phyloP scores from a whole-genome alignment of 1,284 basidiomycete species.

The Filobasidium uniguttulatum region DNA sequence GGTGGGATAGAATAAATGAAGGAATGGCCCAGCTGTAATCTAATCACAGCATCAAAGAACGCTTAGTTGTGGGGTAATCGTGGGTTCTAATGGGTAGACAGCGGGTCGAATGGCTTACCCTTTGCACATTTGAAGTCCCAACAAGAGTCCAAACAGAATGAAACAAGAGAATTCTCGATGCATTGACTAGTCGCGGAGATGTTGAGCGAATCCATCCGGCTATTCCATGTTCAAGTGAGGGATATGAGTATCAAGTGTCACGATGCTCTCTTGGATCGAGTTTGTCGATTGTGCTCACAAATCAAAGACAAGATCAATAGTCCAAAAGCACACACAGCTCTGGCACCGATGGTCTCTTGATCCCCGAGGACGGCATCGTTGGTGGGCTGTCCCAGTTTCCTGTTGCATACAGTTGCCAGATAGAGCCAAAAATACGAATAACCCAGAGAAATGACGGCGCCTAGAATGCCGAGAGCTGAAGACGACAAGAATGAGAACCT shows the following conservation, averaged over 20 bases:
- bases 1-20: constrained; percentile 29
- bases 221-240: no score
- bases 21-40: constrained; percentile 18
- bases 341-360: constrained; percentile 20
- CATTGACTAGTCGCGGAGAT: constrained; percentile 25
- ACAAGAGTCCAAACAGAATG: constrained; percentile 34
- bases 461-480: constrained; percentile 25
- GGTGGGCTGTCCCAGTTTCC: constrained; percentile 11
- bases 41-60: constrained; percentile 2
- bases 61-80: no score
- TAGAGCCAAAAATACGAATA: constrained; percentile 20
- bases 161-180: constrained; percentile 31
- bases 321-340: constrained; percentile 26
- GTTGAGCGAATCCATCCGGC: constrained; percentile 30
- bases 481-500: no score
- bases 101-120: constrained; percentile 19
- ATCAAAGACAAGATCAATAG: constrained; percentile 26
- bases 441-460: constrained; percentile 24
- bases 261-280: no score
- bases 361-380: background rate
- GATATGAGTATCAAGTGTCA: no score
- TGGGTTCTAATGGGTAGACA: no score
- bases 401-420: constrained; percentile 25
- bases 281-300: no score
- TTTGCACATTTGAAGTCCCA: constrained; percentile 20